Base-by-base conservation (phyloP, 352 stramenopile genomes). In the Globisporangium parvum region DNA sequence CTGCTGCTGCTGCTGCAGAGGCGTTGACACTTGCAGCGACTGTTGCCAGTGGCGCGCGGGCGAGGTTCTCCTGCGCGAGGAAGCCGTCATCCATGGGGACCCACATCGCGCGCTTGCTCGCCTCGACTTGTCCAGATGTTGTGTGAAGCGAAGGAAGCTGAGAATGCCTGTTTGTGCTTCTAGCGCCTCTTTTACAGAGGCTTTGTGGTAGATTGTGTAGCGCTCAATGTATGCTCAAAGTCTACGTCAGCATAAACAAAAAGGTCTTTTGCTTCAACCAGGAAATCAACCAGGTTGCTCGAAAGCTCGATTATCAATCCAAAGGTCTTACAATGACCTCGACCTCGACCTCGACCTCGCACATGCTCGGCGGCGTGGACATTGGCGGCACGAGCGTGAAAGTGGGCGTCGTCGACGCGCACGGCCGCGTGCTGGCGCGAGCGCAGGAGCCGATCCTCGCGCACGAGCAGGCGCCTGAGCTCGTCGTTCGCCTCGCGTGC, bases 311-410 rank as follows among this genome's bases (percentile, higher is more conserved):
- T n/a, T n/a, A n/a, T n/a, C n/a, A n/a, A n/a, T n/a, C n/a, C n/a
- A n/a, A n/a, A n/a, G n/a, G n/a, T n/a, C n/a, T n/a, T n/a, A n/a
- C n/a, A n/a, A n/a, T n/a, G n/a, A n/a, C n/a, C n/a, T n/a, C n/a
- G n/a, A n/a, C n/a, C n/a, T n/a, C n/a, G n/a, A n/a, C n/a, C 26
- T 64, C 57, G 56, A 20, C 47, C 44, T 14, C 44, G 9, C n/a
- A 39, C 47, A 60, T 85, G 60, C 73, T 80, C 47, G 71, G 71
- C 35, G 84, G 81, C 47, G 66, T 92, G 24, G 84, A 93, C 55
- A 86, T 92, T 54, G 84, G 80, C 51, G 81, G 76, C 57, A 73
- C 80, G 33, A 84, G 70, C 62, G 74, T 91, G 41, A 94, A 92
- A 51, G 70, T 87, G 26, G 81, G 81, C 20, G 37, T 94, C 44